Base-by-base conservation (phyloP, 148 eudicot genomes). In the Persicaria tinctoria region DNA sequence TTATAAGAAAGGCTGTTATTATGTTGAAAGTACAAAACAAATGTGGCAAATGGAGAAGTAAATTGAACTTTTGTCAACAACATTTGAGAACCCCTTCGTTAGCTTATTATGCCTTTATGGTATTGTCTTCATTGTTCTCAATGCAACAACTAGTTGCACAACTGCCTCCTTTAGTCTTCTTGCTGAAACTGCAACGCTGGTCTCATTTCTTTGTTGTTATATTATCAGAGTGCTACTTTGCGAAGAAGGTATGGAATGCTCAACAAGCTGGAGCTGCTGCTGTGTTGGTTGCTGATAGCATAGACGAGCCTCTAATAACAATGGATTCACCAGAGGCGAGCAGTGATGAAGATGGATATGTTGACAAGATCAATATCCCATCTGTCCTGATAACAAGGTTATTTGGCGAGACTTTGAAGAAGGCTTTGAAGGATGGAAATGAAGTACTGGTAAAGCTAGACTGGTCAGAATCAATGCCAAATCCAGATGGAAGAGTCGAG, bases 181-280 rank as follows among this genome's bases (percentile, higher is more conserved):
- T 55, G 17, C n/a, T 55, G 60, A n/a, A 55, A 6, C 17, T 54
- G 17, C 59, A 14, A n/a, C 2, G 4, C 11, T 54, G 17, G 16
- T 54, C 5, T 54, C 59, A 14, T 49, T 14, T 69, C 54, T n/a
- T 32, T 6, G 14, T 47, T 23, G 32, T 60, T 64, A 11, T 57
- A n/a, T 51, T 6, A 16, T 46, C 81, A 93, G 98, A 81, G 0
- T 94, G 98, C 88, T 92, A 80, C 85, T 94, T 94, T 78, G 98
- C 97, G 4, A 72, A 84, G 71, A 94, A 94, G 82, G 93, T 86
- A 45, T 94, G 96, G 96, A 88, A 94, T 68, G 98, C 84, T 59
- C 98, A 94, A 78, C 93, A 89, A 77, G 98, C 96, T 2, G 97
- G 98, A 16, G 98, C 96, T 51, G 91, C 96, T 50, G 97, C 97